Evolutionary conservation across 2,329 filamentous ascomycete species (phyloP).

Genomic region (Fusarium miscanthi): DNA sequence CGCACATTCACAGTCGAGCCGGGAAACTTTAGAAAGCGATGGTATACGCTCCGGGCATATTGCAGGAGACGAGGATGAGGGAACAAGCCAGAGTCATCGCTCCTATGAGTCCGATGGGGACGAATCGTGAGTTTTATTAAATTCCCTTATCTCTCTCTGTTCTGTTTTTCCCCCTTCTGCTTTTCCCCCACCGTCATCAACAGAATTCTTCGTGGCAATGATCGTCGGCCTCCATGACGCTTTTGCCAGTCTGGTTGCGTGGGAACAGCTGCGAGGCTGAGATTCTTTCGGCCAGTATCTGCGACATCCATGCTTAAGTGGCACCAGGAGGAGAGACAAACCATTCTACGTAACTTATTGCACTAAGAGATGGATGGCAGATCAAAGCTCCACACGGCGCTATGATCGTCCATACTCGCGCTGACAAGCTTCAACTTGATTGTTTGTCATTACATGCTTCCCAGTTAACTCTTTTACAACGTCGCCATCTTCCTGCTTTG

Average conservation of each 20-base stretch:
- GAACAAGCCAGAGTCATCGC: slow-evolving; percentile 50
- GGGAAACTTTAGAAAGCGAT: slow-evolving; percentile 53
- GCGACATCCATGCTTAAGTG: slow-evolving; percentile 33
- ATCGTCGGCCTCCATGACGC: not conserved
- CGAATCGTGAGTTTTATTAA: slow-evolving; percentile 44
- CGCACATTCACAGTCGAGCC: slow-evolving; percentile 52
- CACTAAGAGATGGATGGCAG: slow-evolving; percentile 17
- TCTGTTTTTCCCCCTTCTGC: not conserved
- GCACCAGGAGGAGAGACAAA: slow-evolving; percentile 24
- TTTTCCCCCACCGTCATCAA: not conserved
- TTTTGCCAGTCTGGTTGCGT: slow-evolving; percentile 20
- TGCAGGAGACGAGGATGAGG: slow-evolving; percentile 50
- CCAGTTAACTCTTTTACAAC: not conserved
- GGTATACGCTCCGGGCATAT: slow-evolving; percentile 45
- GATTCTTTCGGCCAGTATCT: slow-evolving; percentile 20
- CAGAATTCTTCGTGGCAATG: not conserved
- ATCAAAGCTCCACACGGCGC: slow-evolving; percentile 16
- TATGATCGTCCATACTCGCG: slow-evolving; percentile 1
- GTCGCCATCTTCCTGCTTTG: not conserved
- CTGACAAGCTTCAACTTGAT: slow-evolving; percentile 12
- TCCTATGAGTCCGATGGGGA: slow-evolving; percentile 50
- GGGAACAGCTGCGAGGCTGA: slow-evolving; percentile 32
- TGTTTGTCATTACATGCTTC: not conserved
- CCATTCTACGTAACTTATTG: slow-evolving; percentile 4
- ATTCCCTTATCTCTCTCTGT: slow-evolving; percentile 22